Base-by-base conservation (phyloP, 2,329 filamentous ascomycete species). In the Chaetomiaceae sp. region DNA sequence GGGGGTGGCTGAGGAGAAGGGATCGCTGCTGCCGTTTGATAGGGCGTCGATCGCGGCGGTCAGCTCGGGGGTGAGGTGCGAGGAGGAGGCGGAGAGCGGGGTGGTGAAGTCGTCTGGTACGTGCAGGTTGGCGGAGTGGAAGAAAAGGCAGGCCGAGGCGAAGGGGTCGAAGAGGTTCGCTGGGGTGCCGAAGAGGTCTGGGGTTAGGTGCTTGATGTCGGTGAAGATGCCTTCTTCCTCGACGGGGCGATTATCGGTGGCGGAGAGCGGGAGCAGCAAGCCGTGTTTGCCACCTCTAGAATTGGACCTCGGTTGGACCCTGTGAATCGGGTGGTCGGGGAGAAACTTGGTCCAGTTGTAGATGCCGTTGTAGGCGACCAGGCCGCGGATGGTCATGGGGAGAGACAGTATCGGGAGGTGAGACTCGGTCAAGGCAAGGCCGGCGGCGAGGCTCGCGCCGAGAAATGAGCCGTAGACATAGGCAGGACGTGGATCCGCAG, bases 311-410 rank as follows among this genome's bases (percentile, higher is more conserved):
- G 22, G 6, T 43, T 42, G 50, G 26, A 14, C 18, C 14, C 47
- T 53, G 54, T 77, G 71, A 50, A 71, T 61, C 6, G 66, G 68
- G 47, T 80, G 74, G 51, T 74, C 70, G 0, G 74, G 74, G 10
- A 79, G 67, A 48, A 81, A 77, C 60, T 69, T 75, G 47, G 77
- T 79, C 80, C 79, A 83, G 64, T 83, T 75, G 63, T 79, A 83
- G 48, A 83, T 70, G 34, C 78, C 79, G 53, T 83, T 79, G 61
- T 74, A 74, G 7, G 72, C 70, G 14, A 78, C 63, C 26, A 81
- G 60, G 7, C 78, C 78, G 9, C 74, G 69, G 35, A 83, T 66
- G 32, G 66, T 68, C 56, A 76, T 68, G 26, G 40, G 33, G 3
- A n/a, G 39, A 22, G 18, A 5, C 15, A 56, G 62, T 12, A 63